Conservation (phyloP, 2,329 filamentous ascomycete species). For the Monosporascus sp. region DNA sequence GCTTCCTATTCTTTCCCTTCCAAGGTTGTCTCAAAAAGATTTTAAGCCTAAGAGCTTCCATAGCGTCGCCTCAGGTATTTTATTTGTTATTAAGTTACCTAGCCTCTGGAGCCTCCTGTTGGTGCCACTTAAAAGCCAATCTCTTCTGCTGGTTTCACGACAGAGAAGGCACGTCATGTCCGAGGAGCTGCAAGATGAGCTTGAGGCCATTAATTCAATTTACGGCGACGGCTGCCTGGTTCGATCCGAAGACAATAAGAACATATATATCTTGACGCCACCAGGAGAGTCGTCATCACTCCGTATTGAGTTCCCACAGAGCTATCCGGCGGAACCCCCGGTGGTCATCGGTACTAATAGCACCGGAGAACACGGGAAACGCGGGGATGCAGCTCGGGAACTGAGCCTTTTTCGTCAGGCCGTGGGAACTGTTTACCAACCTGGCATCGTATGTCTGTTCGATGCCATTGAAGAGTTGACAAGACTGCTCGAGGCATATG, state of each 20-base stretch:
- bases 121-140: background rate
- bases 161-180: conserved; percentile 35
- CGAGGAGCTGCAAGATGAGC: conserved; percentile 63
- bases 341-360: conserved; percentile 72
- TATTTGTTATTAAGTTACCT: no score
- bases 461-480: conserved; percentile 78
- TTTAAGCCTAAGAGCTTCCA: no score
- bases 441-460: conserved; percentile 79
- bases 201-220: conserved; percentile 80
- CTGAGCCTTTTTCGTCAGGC: conserved; percentile 64
- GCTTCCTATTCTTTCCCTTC: no score
- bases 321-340: conserved; percentile 73
- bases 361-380: conserved; percentile 60
- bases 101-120: no score
- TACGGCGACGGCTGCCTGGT: conserved; percentile 64
- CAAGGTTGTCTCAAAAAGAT: no score
- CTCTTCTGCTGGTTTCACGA: conserved; percentile 7
- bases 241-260: conserved; percentile 29
- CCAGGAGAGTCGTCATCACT: conserved; percentile 55
- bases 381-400: conserved; percentile 67
- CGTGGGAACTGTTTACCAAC: conserved; percentile 61
- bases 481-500: conserved; percentile 32
- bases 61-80: no score
- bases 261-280: conserved; percentile 58
- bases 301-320: conserved; percentile 60